Evolutionary conservation across 2,329 filamentous ascomycete species (phyloP).

Genomic region (Ascochyta viciae-villosae): DNA sequence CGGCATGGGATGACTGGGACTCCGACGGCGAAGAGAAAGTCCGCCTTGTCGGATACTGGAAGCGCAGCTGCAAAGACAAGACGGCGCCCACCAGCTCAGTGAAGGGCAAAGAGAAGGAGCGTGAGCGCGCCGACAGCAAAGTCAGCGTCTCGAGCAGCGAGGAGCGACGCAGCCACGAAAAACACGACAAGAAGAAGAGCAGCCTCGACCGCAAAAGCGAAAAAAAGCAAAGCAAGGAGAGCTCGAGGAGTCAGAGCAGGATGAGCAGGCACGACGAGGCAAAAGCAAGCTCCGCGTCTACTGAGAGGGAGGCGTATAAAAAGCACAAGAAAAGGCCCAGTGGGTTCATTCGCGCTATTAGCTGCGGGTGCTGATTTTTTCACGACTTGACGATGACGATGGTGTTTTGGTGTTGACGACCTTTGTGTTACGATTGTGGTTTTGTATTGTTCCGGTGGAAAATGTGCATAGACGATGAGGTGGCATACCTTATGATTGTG

Average conservation of each 20-base stretch:
- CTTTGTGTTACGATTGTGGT: slow-evolving; percentile 3
- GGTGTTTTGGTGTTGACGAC: slow-evolving; percentile 3
- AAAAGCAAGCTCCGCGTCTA: slow-evolving; percentile 7
- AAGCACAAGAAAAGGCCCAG: slow-evolving; percentile 32
- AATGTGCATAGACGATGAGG: slow-evolving; percentile 4
- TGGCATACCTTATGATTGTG: slow-evolving; percentile 1
- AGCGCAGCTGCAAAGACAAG: slow-evolving; percentile 18
- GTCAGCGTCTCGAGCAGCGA: slow-evolving; percentile 11
- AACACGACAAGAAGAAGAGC: slow-evolving; percentile 20
- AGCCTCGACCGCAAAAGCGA: slow-evolving; percentile 20
- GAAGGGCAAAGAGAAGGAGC: slow-evolving; percentile 15
- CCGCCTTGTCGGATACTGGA: slow-evolving; percentile 37
- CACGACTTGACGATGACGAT: neutral
- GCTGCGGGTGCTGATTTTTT: slow-evolving; percentile 32
- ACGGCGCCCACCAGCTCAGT: neutral
- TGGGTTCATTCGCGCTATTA: slow-evolving; percentile 43
- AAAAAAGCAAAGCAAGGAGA: slow-evolving; percentile 21
- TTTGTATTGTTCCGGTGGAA: neutral
- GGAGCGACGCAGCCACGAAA: slow-evolving; percentile 11
- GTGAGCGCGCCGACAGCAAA: slow-evolving; percentile 15
- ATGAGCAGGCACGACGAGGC: slow-evolving; percentile 2
- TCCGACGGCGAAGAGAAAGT: slow-evolving; percentile 42
- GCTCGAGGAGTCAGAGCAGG: slow-evolving; percentile 9
- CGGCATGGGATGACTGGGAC: slow-evolving; percentile 49
- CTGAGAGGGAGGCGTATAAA: slow-evolving; percentile 22